Conservation (phyloP, 2,329 filamentous ascomycete genomes). For the Fusarium nelsonii region DNA sequence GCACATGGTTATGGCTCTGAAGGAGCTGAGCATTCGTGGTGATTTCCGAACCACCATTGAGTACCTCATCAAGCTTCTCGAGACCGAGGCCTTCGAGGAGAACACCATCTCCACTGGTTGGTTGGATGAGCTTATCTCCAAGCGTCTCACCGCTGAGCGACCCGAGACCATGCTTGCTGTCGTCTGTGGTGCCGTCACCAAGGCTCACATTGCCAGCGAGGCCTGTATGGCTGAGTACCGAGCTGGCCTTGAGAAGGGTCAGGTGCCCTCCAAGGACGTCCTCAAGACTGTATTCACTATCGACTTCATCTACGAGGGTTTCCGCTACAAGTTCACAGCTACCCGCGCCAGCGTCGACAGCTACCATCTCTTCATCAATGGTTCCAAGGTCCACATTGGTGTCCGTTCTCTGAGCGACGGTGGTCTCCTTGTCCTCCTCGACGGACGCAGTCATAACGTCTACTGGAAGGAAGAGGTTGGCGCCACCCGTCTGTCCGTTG, state of each 20-base stretch:
- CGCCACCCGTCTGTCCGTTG: conserved; percentile 93
- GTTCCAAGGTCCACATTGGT: conserved; percentile 93
- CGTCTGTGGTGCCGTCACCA: conserved; percentile 93
- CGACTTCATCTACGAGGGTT: conserved; percentile 98
- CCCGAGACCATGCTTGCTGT: conserved; percentile 95
- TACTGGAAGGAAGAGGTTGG: conserved; percentile 99
- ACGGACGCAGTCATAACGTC: conserved; percentile 94
- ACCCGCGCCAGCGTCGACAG: conserved; percentile 92
- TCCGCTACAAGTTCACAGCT: conserved; percentile 97
- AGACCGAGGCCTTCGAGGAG: conserved; percentile 97
- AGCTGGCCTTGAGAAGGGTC: conserved; percentile 91
- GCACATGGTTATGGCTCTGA: conserved; percentile 98
- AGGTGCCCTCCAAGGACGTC: conserved; percentile 95
- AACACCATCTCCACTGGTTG: conserved; percentile 99
- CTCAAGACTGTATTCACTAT: conserved; percentile 97
- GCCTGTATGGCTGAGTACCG: conserved; percentile 88
- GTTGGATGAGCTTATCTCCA: conserved; percentile 98
- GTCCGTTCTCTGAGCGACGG: conserved; percentile 94
- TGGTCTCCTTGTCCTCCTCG: conserved; percentile 89
- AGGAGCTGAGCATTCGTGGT: conserved; percentile 99
- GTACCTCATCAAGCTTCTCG: conserved; percentile 97
- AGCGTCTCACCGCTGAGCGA: conserved; percentile 95
- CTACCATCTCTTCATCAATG: conserved; percentile 99
- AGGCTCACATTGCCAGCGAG: conserved; percentile 95
- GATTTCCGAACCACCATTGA: conserved; percentile 99